Percentiles rank a stretch among this genome's conserved stretches.
Evolutionary conservation across 148 eudicot species (phyloP).

Genomic region (Vaccinium corymbosum): DNA sequence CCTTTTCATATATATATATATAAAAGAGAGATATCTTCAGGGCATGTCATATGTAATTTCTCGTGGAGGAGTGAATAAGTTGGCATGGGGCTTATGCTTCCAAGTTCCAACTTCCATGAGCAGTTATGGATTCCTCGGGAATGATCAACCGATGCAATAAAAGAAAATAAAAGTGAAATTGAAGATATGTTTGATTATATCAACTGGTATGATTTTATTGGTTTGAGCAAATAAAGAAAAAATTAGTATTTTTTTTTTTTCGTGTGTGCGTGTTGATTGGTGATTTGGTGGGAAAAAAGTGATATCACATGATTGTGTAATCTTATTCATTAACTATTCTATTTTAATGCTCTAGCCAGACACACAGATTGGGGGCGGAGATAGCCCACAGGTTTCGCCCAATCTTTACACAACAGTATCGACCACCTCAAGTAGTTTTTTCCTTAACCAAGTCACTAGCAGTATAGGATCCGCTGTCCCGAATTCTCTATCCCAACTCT

Average conservation of each 20-base stretch:
- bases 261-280: no score
- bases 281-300: neutral
- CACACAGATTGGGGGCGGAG: no score
- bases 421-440: no score
- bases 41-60: neutral
- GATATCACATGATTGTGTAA: neutral
- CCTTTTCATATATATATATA: no score
- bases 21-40: no score
- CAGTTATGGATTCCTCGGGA: neutral
- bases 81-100: neutral
- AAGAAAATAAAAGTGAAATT: neutral
- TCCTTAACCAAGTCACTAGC: no score
- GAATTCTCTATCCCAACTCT: no score
- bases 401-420: no score
- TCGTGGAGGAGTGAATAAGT: neutral
- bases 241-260: neutral
- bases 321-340: no score
- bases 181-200: neutral
- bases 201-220: neutral
- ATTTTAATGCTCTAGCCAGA: no score
- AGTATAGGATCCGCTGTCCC: no score
- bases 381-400: no score
- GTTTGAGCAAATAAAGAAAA: neutral
- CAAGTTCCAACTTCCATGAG: conserved; percentile 1
- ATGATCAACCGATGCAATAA: neutral